Conservation (phyloP, 768 basidiomycete genomes). For the Tephrocybe sp. region DNA sequence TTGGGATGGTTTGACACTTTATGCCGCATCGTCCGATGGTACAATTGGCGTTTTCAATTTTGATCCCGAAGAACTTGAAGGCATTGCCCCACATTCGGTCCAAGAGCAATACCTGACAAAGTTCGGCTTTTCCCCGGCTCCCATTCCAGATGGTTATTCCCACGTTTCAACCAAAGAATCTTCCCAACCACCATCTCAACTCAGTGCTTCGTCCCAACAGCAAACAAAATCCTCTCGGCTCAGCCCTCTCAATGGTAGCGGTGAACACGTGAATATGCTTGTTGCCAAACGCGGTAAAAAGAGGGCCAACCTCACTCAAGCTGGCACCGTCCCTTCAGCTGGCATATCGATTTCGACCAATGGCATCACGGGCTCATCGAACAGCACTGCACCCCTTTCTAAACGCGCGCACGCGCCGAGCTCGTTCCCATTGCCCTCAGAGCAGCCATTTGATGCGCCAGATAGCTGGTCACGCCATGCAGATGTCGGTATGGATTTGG, state of each 20-base stretch:
- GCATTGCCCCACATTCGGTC: constrained; percentile 68
- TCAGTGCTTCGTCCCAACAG: constrained; percentile 29
- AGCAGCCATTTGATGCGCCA: constrained; percentile 44
- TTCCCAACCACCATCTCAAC: constrained; percentile 40
- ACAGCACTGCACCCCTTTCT: constrained; percentile 25
- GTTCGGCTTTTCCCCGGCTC: constrained; percentile 70
- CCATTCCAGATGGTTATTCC: constrained; percentile 69
- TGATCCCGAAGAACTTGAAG: constrained; percentile 74
- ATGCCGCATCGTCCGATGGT: constrained; percentile 94
- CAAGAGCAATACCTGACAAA: constrained; percentile 81
- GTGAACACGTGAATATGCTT: constrained; percentile 67
- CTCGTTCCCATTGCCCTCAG: constrained; percentile 48
- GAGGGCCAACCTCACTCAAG: constrained; percentile 35
- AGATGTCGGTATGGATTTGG: constrained; percentile 52
- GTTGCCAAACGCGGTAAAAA: constrained; percentile 78
- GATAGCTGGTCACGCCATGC: constrained; percentile 34
- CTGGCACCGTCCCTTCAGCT: constrained; percentile 22
- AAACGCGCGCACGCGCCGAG: constrained; percentile 35
- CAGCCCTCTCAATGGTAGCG: constrained; percentile 35
- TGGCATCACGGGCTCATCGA: constrained; percentile 21
- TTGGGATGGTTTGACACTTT: constrained; percentile 86
- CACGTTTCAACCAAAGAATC: constrained; percentile 36
- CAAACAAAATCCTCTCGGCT: constrained; percentile 30
- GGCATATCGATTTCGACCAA: constrained; percentile 10
- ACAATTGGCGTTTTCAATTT: constrained; percentile 89